Percentiles rank a stretch among this genome's conserved stretches.
Evolutionary conservation across 1,139 yeast species (phyloP).

Genomic region (Protomyces inouyei): DNA sequence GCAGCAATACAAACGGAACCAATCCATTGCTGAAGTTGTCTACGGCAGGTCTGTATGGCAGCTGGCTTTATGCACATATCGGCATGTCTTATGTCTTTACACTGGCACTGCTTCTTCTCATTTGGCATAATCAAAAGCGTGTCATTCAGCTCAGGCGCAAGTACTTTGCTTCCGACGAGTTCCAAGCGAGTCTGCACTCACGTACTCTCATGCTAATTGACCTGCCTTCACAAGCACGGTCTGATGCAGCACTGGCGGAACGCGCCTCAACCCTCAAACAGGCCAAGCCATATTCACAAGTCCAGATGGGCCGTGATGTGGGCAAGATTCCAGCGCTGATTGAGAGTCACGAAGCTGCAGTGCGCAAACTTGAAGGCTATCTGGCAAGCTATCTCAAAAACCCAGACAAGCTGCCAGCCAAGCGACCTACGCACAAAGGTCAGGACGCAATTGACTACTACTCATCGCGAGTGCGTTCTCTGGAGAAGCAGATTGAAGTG

Average conservation of each 20-base stretch:
- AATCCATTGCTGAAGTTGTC: slow-evolving; percentile 27
- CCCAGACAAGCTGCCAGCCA: slow-evolving; percentile 33
- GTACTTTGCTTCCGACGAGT: slow-evolving; percentile 36
- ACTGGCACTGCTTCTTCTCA: slow-evolving; percentile 36
- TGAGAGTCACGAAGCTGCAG: slow-evolving; percentile 36
- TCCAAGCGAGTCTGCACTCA: slow-evolving; percentile 37
- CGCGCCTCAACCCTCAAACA: slow-evolving; percentile 32
- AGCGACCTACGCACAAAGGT: slow-evolving; percentile 29
- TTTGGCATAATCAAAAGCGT: slow-evolving; percentile 38
- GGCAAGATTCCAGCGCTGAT: slow-evolving; percentile 37
- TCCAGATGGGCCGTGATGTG: slow-evolving; percentile 40
- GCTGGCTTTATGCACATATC: slow-evolving; percentile 40
- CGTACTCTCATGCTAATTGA: slow-evolving; percentile 41
- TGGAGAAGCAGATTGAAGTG: slow-evolving; percentile 36
- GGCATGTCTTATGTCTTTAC: slow-evolving; percentile 39
- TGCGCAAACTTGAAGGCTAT: slow-evolving; percentile 37
- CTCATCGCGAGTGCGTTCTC: slow-evolving; percentile 33
- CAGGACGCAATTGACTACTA: slow-evolving; percentile 40
- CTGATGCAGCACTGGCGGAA: slow-evolving; percentile 36
- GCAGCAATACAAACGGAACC: slow-evolving; percentile 1
- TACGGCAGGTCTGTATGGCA: slow-evolving; percentile 35
- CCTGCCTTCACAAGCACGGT: slow-evolving; percentile 36
- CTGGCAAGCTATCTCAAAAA: slow-evolving; percentile 40
- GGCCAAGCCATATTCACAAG: slow-evolving; percentile 36
- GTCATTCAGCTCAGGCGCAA: slow-evolving; percentile 38